A percentile compares a stretch with the other conserved stretches of the same genome.
phyloP scores from a whole-genome alignment of 2,329 filamentous ascomycete species.

The Venturia nashicola region DNA sequence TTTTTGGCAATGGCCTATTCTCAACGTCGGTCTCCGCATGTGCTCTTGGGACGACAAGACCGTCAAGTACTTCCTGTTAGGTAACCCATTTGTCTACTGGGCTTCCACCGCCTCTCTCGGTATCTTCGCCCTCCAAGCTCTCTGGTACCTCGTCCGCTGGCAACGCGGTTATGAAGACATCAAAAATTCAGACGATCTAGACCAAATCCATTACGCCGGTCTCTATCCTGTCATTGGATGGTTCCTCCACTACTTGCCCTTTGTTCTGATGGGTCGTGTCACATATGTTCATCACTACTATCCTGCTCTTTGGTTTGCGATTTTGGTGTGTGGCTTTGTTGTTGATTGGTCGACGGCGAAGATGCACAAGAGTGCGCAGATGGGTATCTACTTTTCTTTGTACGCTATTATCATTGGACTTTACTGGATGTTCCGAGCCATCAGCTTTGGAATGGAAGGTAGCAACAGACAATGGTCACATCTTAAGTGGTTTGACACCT shows the following conservation, averaged over 20 bases:
- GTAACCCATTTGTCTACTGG: slow-evolving; percentile 96
- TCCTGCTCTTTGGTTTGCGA: slow-evolving; percentile 94
- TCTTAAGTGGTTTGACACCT: slow-evolving; percentile 84
- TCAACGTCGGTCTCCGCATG: slow-evolving; percentile 94
- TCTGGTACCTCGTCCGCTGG: slow-evolving; percentile 88
- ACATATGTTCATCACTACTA: slow-evolving; percentile 99
- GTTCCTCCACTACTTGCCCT: slow-evolving; percentile 93
- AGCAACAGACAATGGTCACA: slow-evolving; percentile 73
- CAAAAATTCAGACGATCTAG: slow-evolving; percentile 57
- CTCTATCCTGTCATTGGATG: slow-evolving; percentile 87
- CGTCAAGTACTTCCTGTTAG: slow-evolving; percentile 96
- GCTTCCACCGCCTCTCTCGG: slow-evolving; percentile 70
- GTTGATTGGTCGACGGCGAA: slow-evolving; percentile 70
- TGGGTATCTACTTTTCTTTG: slow-evolving; percentile 57
- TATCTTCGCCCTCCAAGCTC: slow-evolving; percentile 57
- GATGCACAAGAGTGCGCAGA: slow-evolving; percentile 47
- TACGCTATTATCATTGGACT: slow-evolving; percentile 67
- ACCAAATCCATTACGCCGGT: slow-evolving; percentile 88
- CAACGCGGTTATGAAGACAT: slow-evolving; percentile 88
- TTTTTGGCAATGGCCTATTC: slow-evolving; percentile 97
- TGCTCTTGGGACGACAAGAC: slow-evolving; percentile 94
- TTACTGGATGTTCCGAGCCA: slow-evolving; percentile 82
- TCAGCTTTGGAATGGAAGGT: slow-evolving; percentile 94
- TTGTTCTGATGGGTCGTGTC: slow-evolving; percentile 94
- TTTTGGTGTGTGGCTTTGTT: slow-evolving; percentile 78